These are phyloP conservation scores for Ustilago trichophora DNA, from an alignment of 1,284 basidiomycete species.

Conservation along the genomic window DNA sequence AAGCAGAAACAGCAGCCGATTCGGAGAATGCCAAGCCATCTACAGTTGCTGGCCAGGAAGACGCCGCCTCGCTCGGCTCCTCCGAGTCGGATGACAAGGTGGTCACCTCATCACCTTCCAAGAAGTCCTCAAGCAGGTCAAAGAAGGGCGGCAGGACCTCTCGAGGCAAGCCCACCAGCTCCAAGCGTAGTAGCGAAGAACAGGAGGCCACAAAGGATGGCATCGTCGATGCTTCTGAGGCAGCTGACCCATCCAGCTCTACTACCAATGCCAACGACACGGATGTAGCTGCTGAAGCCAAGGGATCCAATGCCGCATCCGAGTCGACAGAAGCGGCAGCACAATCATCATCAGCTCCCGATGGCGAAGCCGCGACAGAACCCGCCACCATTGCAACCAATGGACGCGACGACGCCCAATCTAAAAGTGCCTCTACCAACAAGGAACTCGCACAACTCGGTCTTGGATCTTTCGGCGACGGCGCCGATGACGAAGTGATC, in stretches of 20 bases:
- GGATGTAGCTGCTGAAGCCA: neutral
- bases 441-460: constrained; percentile 56
- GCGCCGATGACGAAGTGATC: constrained; percentile 31
- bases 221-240: neutral
- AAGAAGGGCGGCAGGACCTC: constrained; percentile 36
- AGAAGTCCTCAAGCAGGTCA: constrained; percentile 19
- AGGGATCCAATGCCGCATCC: neutral
- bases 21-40: constrained; percentile 3
- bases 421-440: constrained; percentile 22
- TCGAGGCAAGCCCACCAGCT: constrained; percentile 24
- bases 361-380: neutral
- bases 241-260: constrained; percentile 6
- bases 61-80: constrained; percentile 26
- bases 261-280: neutral
- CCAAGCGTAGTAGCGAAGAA: constrained; percentile 39
- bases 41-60: constrained; percentile 16
- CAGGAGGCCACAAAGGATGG: constrained; percentile 11
- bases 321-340: constrained; percentile 1
- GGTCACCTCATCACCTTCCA: constrained; percentile 19
- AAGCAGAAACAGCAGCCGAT: constrained; percentile 5
- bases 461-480: constrained; percentile 45
- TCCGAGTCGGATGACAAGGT: constrained; percentile 36
- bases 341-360: constrained; percentile 2
- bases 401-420: constrained; percentile 1
- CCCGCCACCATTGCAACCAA: constrained; percentile 1